These are phyloP conservation scores for Claviceps sp. DNA, from an alignment of 2,329 filamentous ascomycete genomes.

Conservation along the genomic window DNA sequence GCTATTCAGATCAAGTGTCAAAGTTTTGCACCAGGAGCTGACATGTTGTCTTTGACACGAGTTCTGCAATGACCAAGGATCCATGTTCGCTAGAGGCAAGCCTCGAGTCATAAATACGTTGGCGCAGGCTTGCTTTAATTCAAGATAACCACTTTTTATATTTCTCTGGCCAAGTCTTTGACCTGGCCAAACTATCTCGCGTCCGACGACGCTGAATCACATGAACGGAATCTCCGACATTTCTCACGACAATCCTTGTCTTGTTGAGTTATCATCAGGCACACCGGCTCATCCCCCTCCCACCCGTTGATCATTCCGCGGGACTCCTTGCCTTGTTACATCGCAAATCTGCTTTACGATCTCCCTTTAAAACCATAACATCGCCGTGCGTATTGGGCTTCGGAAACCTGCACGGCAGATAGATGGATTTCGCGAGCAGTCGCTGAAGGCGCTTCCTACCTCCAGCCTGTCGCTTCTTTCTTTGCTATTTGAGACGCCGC, in stretches of 20 bases:
- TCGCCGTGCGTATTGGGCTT: neutral
- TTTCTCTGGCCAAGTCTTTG: neutral
- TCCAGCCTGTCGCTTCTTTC: neutral
- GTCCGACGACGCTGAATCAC: neutral
- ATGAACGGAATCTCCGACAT: neutral
- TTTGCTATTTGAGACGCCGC: too few species aligned
- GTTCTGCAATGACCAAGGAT: neutral
- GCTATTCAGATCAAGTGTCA: neutral
- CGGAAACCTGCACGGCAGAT: neutral
- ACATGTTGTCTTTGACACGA: constrained; percentile 1
- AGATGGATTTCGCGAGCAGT: neutral
- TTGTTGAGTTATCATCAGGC: neutral
- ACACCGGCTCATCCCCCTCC: neutral
- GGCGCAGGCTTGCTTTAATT: neutral
- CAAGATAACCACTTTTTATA: neutral
- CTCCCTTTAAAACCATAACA: neutral
- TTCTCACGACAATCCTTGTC: neutral
- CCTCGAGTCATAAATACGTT: constrained; percentile 2
- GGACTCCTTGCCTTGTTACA: neutral
- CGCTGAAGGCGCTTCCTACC: neutral
- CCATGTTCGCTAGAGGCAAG: neutral
- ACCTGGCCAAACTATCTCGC: neutral
- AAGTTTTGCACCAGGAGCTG: constrained; percentile 1
- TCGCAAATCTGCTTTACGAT: neutral
- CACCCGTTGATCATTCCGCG: neutral